Evolutionary conservation across 2,329 filamentous ascomycete genomes (phyloP).

Genomic region (Alternaria infectoria): DNA sequence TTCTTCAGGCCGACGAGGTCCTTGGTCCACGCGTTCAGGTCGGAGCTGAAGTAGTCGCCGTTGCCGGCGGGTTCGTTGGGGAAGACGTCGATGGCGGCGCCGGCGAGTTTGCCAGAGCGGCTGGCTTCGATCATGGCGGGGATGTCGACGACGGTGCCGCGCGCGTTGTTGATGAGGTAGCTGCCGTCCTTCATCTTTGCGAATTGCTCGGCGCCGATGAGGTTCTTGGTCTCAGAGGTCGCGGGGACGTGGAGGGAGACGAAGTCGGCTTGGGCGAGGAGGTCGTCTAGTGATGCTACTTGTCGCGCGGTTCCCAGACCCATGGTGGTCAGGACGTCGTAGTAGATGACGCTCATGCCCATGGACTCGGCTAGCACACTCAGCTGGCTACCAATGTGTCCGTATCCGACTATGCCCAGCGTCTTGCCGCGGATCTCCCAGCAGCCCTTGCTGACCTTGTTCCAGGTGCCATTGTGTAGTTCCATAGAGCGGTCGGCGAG

Average conservation of each 20-base stretch:
- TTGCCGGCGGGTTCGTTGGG: conserved; percentile 93
- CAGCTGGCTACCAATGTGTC: conserved; percentile 94
- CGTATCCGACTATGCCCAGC: conserved; percentile 93
- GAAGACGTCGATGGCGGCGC: conserved; percentile 95
- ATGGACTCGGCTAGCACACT: conserved; percentile 95
- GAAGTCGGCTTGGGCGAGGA: conserved; percentile 85
- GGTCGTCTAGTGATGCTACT: conserved; percentile 75
- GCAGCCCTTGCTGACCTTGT: conserved; percentile 95
- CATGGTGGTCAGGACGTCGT: conserved; percentile 94
- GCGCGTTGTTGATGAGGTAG: conserved; percentile 95
- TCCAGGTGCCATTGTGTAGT: conserved; percentile 94
- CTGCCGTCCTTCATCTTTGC: conserved; percentile 89
- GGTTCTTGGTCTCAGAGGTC: conserved; percentile 86
- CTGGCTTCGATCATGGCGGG: conserved; percentile 87
- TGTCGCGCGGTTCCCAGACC: conserved; percentile 86
- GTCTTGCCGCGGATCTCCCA: conserved; percentile 99
- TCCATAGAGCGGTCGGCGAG: conserved; percentile 91
- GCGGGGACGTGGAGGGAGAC: conserved; percentile 95
- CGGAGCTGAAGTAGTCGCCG: conserved; percentile 89
- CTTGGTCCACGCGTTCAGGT: conserved; percentile 82
- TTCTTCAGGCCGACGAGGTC: conserved; percentile 87
- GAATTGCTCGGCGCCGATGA: conserved; percentile 83
- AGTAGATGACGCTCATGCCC: conserved; percentile 98
- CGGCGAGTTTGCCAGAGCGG: conserved; percentile 84
- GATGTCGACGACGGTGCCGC: conserved; percentile 93